These are phyloP conservation scores for Wickerhamomyces sydowiorum DNA, from an alignment of 805 yeast species.

Conservation along the genomic window DNA sequence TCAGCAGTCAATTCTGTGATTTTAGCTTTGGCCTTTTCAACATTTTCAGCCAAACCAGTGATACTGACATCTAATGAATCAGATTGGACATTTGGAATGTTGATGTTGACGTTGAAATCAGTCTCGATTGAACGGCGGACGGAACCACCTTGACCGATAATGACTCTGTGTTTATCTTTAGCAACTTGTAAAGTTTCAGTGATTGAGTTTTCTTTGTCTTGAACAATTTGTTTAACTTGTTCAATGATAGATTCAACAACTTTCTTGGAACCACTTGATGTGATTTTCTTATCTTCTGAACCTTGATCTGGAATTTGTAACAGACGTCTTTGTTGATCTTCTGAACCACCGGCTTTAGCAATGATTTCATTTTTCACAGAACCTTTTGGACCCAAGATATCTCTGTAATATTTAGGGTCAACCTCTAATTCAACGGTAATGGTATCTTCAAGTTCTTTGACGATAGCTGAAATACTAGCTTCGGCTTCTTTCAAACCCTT, in stretches of 20 bases:
- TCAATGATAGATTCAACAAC: slow-evolving; percentile 65
- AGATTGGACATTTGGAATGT: slow-evolving; percentile 57
- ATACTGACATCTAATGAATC: slow-evolving; percentile 48
- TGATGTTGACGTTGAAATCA: slow-evolving; percentile 57
- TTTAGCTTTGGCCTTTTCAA: slow-evolving; percentile 58
- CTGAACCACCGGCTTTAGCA: slow-evolving; percentile 69
- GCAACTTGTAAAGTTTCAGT: slow-evolving; percentile 53
- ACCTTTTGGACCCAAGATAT: slow-evolving; percentile 76
- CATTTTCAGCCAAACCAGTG: slow-evolving; percentile 60
- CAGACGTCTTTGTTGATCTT: slow-evolving; percentile 43
- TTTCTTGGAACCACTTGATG: slow-evolving; percentile 67
- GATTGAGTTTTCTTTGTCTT: slow-evolving; percentile 54
- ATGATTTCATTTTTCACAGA: slow-evolving; percentile 68
- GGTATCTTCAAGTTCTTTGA: slow-evolving; percentile 58
- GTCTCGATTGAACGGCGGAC: slow-evolving; percentile 67
- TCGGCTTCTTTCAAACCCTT: slow-evolving; percentile 69
- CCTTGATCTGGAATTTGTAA: slow-evolving; percentile 67
- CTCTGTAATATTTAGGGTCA: slow-evolving; percentile 67
- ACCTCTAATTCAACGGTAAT: slow-evolving; percentile 56
- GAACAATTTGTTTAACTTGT: slow-evolving; percentile 57
- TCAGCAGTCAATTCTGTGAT: slow-evolving; percentile 58
- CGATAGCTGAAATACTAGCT: slow-evolving; percentile 53
- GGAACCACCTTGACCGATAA: slow-evolving; percentile 80
- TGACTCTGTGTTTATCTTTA: slow-evolving; percentile 63
- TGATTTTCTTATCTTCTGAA: slow-evolving; percentile 50